Evolutionary conservation across 179 eudicot species (phyloP).

Genomic region (Amaranthus tricolor): DNA sequence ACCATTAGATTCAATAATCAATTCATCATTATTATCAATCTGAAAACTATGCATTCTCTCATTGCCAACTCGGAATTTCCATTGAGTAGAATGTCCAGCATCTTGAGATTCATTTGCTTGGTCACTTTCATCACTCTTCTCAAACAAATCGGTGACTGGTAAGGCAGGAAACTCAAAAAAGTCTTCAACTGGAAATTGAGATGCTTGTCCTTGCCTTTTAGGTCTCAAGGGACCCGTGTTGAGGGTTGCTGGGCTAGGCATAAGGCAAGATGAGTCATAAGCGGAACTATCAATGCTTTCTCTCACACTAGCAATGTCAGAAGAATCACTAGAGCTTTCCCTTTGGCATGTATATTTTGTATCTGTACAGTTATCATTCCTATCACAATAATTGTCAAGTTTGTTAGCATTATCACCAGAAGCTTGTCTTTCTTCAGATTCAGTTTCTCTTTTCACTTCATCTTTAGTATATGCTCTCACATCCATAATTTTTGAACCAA

Average conservation of each 20-base stretch:
- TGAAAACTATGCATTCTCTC: conserved; percentile 75
- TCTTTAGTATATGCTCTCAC: conserved; percentile 75
- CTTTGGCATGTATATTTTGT: conserved; percentile 44
- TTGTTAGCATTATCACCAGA: conserved; percentile 44
- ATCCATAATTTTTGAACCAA: conserved; percentile 99
- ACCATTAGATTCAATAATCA: conserved; percentile 64
- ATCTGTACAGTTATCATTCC: conserved; percentile 57
- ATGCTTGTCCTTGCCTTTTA: conserved; percentile 43
- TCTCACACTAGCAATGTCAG: too few relatives aligned
- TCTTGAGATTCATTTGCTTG: conserved; percentile 39
- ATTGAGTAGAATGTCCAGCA: conserved; percentile 39
- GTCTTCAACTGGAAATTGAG: conserved; percentile 48
- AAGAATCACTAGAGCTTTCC: conserved; percentile 73
- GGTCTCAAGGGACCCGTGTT: conserved; percentile 38
- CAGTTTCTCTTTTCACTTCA: conserved; percentile 54
- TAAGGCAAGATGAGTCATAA: background rate
- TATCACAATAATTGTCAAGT: conserved; percentile 39
- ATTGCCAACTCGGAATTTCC: conserved; percentile 37
- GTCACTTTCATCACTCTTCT: conserved; percentile 43
- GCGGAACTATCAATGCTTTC: conserved; percentile 41
- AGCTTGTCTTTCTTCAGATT: conserved; percentile 43
- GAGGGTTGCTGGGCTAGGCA: conserved; percentile 49
- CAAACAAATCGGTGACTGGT: conserved; percentile 85
- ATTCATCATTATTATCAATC: conserved; percentile 67
- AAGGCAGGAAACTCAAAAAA: conserved; percentile 87